Evolutionary conservation across 2,329 filamentous ascomycete species (phyloP), one percentile per base, ranked within the genome.

Genomic region (Alternaria sp.): DNA sequence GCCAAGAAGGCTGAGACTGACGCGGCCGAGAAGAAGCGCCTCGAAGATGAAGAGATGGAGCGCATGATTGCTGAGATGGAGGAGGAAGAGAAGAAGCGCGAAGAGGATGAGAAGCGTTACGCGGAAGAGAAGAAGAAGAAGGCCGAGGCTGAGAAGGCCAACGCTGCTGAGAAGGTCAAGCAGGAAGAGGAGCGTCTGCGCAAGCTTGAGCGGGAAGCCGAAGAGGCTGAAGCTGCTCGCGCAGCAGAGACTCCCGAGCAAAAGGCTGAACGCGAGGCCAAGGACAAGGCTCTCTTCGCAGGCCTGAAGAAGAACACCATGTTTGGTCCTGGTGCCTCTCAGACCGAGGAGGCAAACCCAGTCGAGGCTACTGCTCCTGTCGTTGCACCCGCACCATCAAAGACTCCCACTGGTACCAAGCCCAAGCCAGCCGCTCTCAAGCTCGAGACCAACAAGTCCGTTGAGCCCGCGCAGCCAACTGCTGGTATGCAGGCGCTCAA

Each of bases 401-500:
- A 78, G 67, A 69, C 74, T 18, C 79, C 85, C 45, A 82, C 83
- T 58, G 82, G 82, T 32, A 85, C 88, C 71, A 93, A 93, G 80
- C 88, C 85, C 22, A 97, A 97, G 85, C 94, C 95, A 51, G 89
- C 91, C 61, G 90, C 92, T 45, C 89, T 99, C 67, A 97, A 97
- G 81, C 86, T 98, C 64, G 88, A 93, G 57, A 96, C 91, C 65
- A 93, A 89, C 70, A 97, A 94, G 82, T 84, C 91, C 38, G 88
- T 97, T 25, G 94, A 99, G 82, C 91, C 94, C 54, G 89, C 93
- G 54, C 94, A 97, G 80, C 94, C 94, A 16, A 98, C 93, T 66
- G 93, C 95, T 60, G 94, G 94, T 63, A 90, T 99, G 77, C 94
- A 97, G 80, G 92, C 94, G 9, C 86, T 99, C 64, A 94, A 95